Evolutionary conservation across 306 rosid genomes (phyloP), one percentile per base, ranked within the genome.

Genomic region (Cucurbita moschata): DNA sequence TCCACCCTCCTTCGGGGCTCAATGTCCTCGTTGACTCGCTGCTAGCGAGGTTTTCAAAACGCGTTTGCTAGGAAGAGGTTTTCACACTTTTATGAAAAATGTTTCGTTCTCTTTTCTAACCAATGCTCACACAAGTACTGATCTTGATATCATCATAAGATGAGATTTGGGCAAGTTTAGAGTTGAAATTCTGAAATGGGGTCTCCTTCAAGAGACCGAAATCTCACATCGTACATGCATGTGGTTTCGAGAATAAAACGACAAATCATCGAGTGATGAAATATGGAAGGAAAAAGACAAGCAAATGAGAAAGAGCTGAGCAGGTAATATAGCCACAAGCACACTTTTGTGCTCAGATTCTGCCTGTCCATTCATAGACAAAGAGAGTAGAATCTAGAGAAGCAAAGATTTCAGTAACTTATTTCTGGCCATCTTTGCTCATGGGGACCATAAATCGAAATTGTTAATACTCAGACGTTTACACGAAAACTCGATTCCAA

Each of bases 321-420:
- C 19, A 42, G 37, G 39, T 44, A 66, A 40, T 43, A 10, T 43
- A 66, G 50, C 37, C 6, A 12, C 59, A 69, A 1, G 8, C 15
- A 30, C 15, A 46, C 26, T 50, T 70, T 30, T 50, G 60, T 15
- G 44, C 60, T 70, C 23, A 51, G 30, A 38, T 7, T 68, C 56
- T 70, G 60, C 44, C 30, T 70, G 30, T 70, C 74, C 57, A 50
- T 51, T 70, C 51, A 30, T 70, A 70, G 74, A 8, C 58, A 30
- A n/a, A 47, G 54, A 47, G 56, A 69, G 4, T 21, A 68, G 73
- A 23, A 69, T 69, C 43, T 49, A 69, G 14, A 26, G 57, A 69
- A 69, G 57, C 44, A 23, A 69, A 47, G 21, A 69, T 47, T 67
- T 67, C 42, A 60, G 14, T 37, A 2, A 38, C 44, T 6, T 60